These are phyloP conservation scores for Larix kaempferi DNA, from an alignment of 75 land plant species.

Conservation along the genomic window DNA sequence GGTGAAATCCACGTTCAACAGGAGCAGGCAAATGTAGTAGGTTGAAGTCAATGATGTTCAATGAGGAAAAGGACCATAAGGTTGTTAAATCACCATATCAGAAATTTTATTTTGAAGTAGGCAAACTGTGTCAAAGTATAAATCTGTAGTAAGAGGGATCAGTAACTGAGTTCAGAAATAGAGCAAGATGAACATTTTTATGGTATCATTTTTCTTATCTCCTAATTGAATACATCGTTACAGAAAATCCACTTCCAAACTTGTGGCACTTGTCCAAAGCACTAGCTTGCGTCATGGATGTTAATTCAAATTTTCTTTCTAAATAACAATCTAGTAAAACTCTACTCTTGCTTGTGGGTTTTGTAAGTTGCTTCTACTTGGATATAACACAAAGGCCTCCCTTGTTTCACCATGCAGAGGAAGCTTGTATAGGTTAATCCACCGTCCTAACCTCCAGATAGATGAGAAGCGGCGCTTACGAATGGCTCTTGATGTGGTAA, in stretches of 20 bases:
- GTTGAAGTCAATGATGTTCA: neutral
- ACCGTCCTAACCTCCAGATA: constrained; percentile 84
- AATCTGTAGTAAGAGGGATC: neutral
- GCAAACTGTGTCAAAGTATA: too few relatives aligned
- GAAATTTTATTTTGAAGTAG: neutral
- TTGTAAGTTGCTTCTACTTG: neutral
- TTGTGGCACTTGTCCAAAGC: neutral
- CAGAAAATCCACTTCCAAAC: neutral
- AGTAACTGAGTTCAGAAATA: neutral
- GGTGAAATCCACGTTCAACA: too few relatives aligned
- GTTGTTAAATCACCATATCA: neutral
- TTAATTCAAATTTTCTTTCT: neutral
- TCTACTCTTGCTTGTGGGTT: neutral
- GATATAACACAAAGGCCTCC: neutral
- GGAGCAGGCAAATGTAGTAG: neutral
- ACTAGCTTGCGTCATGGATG: neutral
- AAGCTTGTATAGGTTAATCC: constrained; percentile 88
- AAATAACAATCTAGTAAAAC: neutral
- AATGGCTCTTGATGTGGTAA: constrained; percentile 99
- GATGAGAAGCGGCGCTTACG: constrained; percentile 89
- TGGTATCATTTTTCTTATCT: neutral
- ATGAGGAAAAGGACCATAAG: neutral
- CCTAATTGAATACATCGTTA: neutral
- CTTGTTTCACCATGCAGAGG: constrained; percentile 52
- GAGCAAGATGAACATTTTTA: neutral